A percentile compares a stretch with the other conserved stretches of the same genome.
Conservation (phyloP, 2,329 filamentous ascomycete genomes). For the Ophiocordyceps camponoti-leonardi region DNA sequence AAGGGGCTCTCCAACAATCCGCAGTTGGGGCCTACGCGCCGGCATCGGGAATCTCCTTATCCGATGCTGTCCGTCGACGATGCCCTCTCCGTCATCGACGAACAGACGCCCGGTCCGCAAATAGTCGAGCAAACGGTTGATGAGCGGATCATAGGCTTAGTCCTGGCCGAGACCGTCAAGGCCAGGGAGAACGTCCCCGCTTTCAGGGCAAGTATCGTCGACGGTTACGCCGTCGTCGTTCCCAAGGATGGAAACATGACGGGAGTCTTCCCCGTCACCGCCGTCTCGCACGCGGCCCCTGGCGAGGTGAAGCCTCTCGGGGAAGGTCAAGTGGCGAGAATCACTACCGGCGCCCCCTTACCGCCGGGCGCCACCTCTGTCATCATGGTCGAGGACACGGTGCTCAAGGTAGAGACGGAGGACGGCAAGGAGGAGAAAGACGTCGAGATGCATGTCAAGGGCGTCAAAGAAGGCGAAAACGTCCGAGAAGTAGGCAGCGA, state of each 20-base stretch:
- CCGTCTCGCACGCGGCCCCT: slow-evolving; percentile 71
- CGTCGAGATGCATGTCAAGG: slow-evolving; percentile 68
- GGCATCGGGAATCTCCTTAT: slow-evolving; percentile 76
- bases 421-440: slow-evolving; percentile 75
- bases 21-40: slow-evolving; percentile 41
- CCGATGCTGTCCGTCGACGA: slow-evolving; percentile 80
- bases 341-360: slow-evolving; percentile 86
- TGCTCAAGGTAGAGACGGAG: slow-evolving; percentile 55
- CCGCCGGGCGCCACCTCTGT: slow-evolving; percentile 80
- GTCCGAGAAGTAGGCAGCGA: slow-evolving; percentile 86
- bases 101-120: slow-evolving; percentile 50
- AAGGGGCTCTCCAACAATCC: slow-evolving; percentile 43
- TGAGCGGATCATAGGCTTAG: slow-evolving; percentile 50
- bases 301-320: slow-evolving; percentile 47
- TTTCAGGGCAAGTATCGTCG: slow-evolving; percentile 89
- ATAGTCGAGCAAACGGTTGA: slow-evolving; percentile 43
- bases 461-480: slow-evolving; percentile 66
- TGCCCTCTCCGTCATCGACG: slow-evolving; percentile 54
- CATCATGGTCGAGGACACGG: slow-evolving; percentile 83
- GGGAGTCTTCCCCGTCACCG: slow-evolving; percentile 71
- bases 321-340: slow-evolving; percentile 65
- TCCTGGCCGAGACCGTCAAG: slow-evolving; percentile 68
- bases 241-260: slow-evolving; percentile 45
- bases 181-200: slow-evolving; percentile 77
- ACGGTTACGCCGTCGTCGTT: slow-evolving; percentile 79